Conservation (phyloP, 495 filamentous ascomycete species). For the Penicillium longicatenatum region DNA sequence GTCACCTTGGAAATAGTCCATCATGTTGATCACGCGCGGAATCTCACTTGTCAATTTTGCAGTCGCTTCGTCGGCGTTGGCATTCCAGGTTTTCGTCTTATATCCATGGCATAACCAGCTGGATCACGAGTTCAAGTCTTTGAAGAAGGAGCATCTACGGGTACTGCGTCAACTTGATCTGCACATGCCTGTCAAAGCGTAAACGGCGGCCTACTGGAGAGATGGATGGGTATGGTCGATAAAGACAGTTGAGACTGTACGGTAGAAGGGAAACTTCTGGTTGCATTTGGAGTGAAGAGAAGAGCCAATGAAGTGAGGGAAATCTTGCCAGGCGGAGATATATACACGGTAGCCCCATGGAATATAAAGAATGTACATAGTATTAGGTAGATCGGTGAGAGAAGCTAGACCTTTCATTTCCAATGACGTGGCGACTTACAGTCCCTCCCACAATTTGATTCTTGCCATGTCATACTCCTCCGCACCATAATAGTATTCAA, state of each 20-base stretch:
- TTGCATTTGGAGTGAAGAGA: too few species aligned
- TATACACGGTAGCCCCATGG: too few species aligned
- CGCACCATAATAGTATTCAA: slow-evolving; percentile 20
- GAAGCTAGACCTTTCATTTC: slow-evolving; percentile 38
- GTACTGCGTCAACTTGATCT: not conserved
- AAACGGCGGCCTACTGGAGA: too few species aligned
- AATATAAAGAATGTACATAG: too few species aligned
- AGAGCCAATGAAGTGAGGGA: too few species aligned
- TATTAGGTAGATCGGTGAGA: too few species aligned
- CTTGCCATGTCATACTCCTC: slow-evolving; percentile 19
- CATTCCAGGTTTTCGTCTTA: slow-evolving; percentile 63
- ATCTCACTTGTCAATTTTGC: slow-evolving; percentile 63
- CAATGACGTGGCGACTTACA: not conserved
- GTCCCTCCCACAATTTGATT: not conserved
- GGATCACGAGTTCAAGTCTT: slow-evolving; percentile 57
- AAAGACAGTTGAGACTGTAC: too few species aligned
- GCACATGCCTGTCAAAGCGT: not conserved
- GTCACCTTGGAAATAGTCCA: not conserved
- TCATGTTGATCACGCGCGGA: slow-evolving; percentile 56
- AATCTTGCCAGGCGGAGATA: too few species aligned
- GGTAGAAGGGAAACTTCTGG: too few species aligned
- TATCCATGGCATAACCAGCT: slow-evolving; percentile 67
- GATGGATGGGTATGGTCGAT: too few species aligned
- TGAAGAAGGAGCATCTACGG: slow-evolving; percentile 55
- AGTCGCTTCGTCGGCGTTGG: slow-evolving; percentile 60